Base-by-base conservation (phyloP, 1,284 basidiomycete genomes). In the Inonotus hispidus region DNA sequence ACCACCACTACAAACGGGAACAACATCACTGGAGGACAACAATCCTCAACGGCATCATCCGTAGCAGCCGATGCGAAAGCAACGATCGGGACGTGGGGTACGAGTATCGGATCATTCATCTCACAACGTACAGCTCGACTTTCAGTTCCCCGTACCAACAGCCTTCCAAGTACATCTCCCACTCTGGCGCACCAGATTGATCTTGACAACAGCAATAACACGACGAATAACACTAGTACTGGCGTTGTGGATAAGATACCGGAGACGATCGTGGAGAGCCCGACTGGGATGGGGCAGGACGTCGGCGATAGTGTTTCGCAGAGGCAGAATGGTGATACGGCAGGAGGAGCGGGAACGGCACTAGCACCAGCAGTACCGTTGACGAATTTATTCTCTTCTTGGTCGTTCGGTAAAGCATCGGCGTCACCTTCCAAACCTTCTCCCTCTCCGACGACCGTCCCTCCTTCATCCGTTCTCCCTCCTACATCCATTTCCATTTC, bases 101-200 rank as follows among this genome's bases (percentile, higher is more conserved):
- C 78, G 14, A 82, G 83, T 19, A 75, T 89, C 63, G 83, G 87
- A 13, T 84, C 85, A 1, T 84, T 89, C 69, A 79, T 82, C 72
- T 69, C 79, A 16, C 71, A 66, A 45, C 72, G 77, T 4, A 65
- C 77, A 6, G 58, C 72, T 4, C 72, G 78, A 19, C 70, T 78
- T 53, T 76, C 79, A 7, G 61, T 68, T 4, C 60, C 64, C 5
- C 64, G 66, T 11, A 63, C 46, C 19, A 37, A 32, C 14, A 63
- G 54, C n/a, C 45, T 16, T 4, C 29, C 38, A 14, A 53, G 3
- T 32, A 29, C 54, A 6, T 43, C 41, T 7, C 16, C 16, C 19
- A 21, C 41, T n/a, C n/a, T n/a, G n/a, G n/a, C n/a, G n/a, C n/a
- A n/a, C n/a, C n/a, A n/a, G n/a, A n/a, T n/a, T n/a, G n/a, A n/a